Base-by-base conservation (phyloP, 73 alveolate genomes). In the Halteria grandinella region DNA sequence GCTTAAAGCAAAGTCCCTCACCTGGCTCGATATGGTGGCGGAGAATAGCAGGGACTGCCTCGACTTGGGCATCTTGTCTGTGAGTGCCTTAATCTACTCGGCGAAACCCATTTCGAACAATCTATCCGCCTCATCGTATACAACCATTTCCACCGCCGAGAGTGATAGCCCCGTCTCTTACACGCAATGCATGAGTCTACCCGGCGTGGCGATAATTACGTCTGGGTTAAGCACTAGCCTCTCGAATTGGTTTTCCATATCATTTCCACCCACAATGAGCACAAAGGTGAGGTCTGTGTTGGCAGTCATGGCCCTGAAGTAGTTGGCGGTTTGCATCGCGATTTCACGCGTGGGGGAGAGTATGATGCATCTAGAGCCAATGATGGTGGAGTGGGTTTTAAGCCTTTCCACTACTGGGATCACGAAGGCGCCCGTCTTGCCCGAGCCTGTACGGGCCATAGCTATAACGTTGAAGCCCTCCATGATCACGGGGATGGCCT, bases 181-280 rank as follows among this genome's bases (percentile, higher is more conserved):
- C 36, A 97, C 76, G 75, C 89, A 95, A 85, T 93, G 98, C 89
- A 92, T 80, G 18, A 95, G 92, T 93, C 99, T 90, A 21, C 99
- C 99, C n/a, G 99, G 99, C 0, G 99, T 95, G 17, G 99, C 99
- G 24, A 95, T 95, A 43, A 97, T 93, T 28, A 97, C 93, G 82
- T 97, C 99, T 12, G 99, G 99, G 78, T 95, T 97, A 52, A 80
- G 82, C 1, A 98, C 96, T 0, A 97, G 86, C 48, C 89, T 85
- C 84, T 96, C 98, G 83, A 95, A 97, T 62, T 97, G 93, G 10
- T 89, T 91, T 52, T 97, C 98, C 74, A 97, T 86, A 7, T 97
- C 98, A 62, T 91, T 96, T 49, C 99, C 99, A 25, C 99, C 99
- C 0, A 96, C 97, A 57, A 95, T 83, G 48, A 95, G 62, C 0